Evolutionary conservation across 768 basidiomycete genomes (phyloP), one percentile per base, ranked within the genome.

Genomic region (Tulasnella sp.): DNA sequence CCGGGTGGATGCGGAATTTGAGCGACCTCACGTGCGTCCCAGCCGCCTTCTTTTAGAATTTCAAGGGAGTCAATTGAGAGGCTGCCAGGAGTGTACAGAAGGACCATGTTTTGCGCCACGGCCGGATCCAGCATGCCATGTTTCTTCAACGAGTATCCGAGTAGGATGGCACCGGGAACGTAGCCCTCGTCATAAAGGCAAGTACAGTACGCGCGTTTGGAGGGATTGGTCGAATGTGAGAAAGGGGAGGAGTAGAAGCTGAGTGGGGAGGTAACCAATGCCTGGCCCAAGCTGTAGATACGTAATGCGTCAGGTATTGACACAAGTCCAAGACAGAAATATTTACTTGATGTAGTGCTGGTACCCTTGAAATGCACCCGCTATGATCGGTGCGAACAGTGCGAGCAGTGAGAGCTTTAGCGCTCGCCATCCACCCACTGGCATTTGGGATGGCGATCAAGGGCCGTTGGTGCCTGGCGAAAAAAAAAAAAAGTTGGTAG

Each of bases 131-230:
- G 24, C 60, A 61, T 61, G 3, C 60, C 51, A 53, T 61, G 60
- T 24, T 45, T 55, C 34, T 19, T 19, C 17, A 61, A 23, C 4
- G 60, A 54, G 30, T 55, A 32, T 4, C 60, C 60, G 26, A 61
- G 52, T 17, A 61, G 41, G 4, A 61, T 32, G n/a, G 60, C 60
- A n/a, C 60, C 60, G 21, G 60, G 60, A 2, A 61, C 51, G 30
- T 61, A 61, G 5, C 19, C 32, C 15, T 61, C 60, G 42, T 61
- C 50, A 24, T 61, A 61, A 3, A 61, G 21, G 23, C 51, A 53
- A 24, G 60, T 61, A 21, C 51, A 50, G 38, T 61, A 61, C 19
- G 60, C 60, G 23, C 60, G 60, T 24, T 42, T 41, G n/a, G 52
- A 23, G 3, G 60, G 52, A 30, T 61, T 17, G 23, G 29, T 23